Evolutionary conservation across 306 rosid species (phyloP).

Genomic region (Alnus rubra): DNA sequence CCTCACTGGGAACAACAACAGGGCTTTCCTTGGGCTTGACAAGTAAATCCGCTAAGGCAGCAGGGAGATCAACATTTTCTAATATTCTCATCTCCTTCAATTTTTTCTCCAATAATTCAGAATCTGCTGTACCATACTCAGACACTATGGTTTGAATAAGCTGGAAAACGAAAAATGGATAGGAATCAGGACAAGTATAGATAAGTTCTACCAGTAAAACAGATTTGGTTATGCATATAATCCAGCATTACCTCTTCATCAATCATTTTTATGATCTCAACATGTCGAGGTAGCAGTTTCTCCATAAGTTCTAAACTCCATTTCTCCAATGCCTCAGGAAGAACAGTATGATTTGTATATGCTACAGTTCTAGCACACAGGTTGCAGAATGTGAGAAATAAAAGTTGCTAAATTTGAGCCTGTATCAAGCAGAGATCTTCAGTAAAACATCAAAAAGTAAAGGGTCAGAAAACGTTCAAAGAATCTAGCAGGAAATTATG

Average conservation of each 20-base stretch:
- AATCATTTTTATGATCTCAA: conserved; percentile 81
- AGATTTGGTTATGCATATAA: conserved; percentile 14
- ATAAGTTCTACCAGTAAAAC: conserved; percentile 11
- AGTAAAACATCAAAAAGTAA: not conserved
- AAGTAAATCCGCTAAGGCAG: conserved; percentile 55
- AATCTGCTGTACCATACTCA: conserved; percentile 69
- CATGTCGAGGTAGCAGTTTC: conserved; percentile 92
- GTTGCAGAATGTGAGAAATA: conserved; percentile 31
- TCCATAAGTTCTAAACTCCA: conserved; percentile 94
- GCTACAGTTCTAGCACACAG: conserved; percentile 76
- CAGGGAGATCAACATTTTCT: conserved; percentile 89
- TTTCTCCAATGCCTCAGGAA: conserved; percentile 98
- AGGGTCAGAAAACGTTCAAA: not conserved
- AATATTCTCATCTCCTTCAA: conserved; percentile 88
- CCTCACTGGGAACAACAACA: no score
- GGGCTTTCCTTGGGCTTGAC: conserved; percentile 49
- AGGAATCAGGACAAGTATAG: conserved; percentile 33
- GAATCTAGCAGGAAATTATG: not conserved
- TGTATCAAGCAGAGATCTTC: conserved; percentile 8
- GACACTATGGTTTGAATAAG: conserved; percentile 64
- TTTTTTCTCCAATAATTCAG: conserved; percentile 60
- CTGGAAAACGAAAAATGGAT: conserved; percentile 53
- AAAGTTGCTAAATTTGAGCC: conserved; percentile 27
- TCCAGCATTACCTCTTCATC: conserved; percentile 81
- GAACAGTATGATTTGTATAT: conserved; percentile 96